Evolutionary conservation across 345 rosid species (phyloP).

Genomic region (Adansonia digitata): DNA sequence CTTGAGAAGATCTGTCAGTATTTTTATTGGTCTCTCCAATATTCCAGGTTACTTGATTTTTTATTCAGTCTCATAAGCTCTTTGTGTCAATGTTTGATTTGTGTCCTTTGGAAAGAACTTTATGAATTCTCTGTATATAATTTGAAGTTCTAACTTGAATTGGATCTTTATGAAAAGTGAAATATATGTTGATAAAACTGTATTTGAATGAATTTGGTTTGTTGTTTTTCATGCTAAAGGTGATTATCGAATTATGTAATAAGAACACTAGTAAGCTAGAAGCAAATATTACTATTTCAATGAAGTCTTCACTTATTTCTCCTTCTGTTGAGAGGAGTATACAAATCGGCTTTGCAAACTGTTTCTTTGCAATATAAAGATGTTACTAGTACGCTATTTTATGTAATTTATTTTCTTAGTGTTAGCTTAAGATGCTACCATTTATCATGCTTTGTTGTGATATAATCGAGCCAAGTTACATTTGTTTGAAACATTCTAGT

Average conservation of each 20-base stretch:
- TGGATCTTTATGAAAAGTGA: background rate
- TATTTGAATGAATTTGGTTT: background rate
- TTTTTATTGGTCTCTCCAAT: slow-evolving; percentile 84
- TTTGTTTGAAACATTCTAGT: background rate
- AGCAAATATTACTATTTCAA: background rate
- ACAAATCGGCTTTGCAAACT: background rate
- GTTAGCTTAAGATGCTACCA: background rate
- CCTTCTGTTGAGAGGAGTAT: background rate
- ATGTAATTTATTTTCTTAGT: background rate
- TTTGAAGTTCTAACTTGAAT: background rate
- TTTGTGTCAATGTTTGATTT: background rate
- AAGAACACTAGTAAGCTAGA: background rate
- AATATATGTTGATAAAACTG: background rate
- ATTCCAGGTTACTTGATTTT: slow-evolving; percentile 41
- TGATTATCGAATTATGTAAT: background rate
- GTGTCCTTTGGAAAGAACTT: background rate
- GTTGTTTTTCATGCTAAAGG: background rate
- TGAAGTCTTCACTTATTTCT: background rate
- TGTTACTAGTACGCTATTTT: background rate
- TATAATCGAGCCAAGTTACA: background rate
- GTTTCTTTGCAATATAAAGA: background rate
- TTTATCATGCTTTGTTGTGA: background rate
- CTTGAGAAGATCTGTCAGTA: slow-evolving; percentile 90
- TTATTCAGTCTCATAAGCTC: background rate
- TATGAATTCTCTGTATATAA: background rate